Percentiles rank a stretch among this genome's conserved stretches.
These are phyloP conservation scores for Cenchrus americanus DNA, from an alignment of 176 grass and related monocot genomes.

Conservation along the genomic window DNA sequence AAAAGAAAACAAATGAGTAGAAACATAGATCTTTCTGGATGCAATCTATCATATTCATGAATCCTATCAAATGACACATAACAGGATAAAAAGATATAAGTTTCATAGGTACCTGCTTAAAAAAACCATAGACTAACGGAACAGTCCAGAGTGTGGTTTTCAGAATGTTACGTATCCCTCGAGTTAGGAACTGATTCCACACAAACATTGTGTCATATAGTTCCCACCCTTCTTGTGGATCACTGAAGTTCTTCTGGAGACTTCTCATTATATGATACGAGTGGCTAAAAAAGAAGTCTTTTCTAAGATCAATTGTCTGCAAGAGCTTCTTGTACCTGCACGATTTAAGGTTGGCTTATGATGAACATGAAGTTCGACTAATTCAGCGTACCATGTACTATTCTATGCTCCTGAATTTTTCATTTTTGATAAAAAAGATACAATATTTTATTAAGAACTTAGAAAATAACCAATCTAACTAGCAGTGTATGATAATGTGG, in stretches of 20 bases:
- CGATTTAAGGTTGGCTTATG: conserved; percentile 30
- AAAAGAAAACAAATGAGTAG: conserved; percentile 12
- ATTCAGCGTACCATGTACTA: conserved; percentile 2
- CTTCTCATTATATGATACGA: conserved; percentile 93
- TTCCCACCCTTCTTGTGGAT: conserved; percentile 60
- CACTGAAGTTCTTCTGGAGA: conserved; percentile 83
- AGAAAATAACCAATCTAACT: conserved; percentile 1
- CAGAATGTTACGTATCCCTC: conserved; percentile 53
- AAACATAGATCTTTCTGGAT: conserved; percentile 13
- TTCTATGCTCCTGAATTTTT: conserved; percentile 15
- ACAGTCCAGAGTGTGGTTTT: conserved; percentile 81
- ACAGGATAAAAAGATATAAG: conserved; percentile 35
- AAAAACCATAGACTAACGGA: conserved; percentile 94
- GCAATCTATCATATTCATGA: conserved; percentile 18
- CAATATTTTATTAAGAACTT: background rate
- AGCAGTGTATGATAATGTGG: background rate
- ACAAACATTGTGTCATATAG: conserved; percentile 96
- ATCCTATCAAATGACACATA: background rate
- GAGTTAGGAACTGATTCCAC: conserved; percentile 94
- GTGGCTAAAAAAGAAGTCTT: conserved; percentile 96
- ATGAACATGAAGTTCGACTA: conserved; percentile 10
- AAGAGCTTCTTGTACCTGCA: conserved; percentile 95
- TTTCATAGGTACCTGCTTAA: conserved; percentile 75
- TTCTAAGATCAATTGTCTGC: conserved; percentile 85
- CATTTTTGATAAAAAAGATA: background rate